A percentile compares a stretch with the other conserved stretches of the same genome.
Evolutionary conservation across 805 yeast species (phyloP).

Genomic region (Cyberlindnera bimundalis): DNA sequence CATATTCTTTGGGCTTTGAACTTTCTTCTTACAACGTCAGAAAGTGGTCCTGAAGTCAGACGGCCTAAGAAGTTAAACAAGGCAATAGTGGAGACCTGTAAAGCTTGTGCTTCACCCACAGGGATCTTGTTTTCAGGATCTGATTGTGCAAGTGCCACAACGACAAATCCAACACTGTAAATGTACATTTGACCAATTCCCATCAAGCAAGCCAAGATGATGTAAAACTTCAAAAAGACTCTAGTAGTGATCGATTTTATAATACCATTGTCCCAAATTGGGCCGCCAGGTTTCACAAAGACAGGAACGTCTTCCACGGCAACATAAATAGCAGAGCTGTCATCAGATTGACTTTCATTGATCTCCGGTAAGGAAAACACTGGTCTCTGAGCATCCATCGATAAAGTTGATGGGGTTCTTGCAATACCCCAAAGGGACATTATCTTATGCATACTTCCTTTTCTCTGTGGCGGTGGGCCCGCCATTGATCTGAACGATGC

Average conservation of each 20-base stretch:
- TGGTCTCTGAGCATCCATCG: constrained; percentile 17
- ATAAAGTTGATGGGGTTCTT: constrained; percentile 24
- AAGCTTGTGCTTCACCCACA: constrained; percentile 54
- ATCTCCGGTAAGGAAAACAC: constrained; percentile 8
- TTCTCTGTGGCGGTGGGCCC: constrained; percentile 15
- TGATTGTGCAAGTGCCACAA: constrained; percentile 41
- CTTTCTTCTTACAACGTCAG: constrained; percentile 55
- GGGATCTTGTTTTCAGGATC: constrained; percentile 21
- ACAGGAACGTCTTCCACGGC: constrained; percentile 31
- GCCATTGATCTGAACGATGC: constrained; percentile 11
- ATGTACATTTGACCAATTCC: constrained; percentile 73
- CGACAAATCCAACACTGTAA: constrained; percentile 71
- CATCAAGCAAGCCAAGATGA: constrained; percentile 53
- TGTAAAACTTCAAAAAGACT: constrained; percentile 47
- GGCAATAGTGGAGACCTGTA: constrained; percentile 68
- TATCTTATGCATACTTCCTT: constrained; percentile 17
- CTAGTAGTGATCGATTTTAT: constrained; percentile 21
- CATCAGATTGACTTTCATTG: constrained; percentile 4
- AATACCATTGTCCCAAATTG: constrained; percentile 27
- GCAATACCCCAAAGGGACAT: constrained; percentile 29
- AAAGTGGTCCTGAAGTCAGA: constrained; percentile 58
- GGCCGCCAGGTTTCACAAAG: constrained; percentile 27
- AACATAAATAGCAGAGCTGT: constrained; percentile 25
- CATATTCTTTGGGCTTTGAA: constrained; percentile 59
- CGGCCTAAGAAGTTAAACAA: constrained; percentile 65